Evolutionary conservation across 306 rosid species (phyloP).

Genomic region (Benincasa hispida): DNA sequence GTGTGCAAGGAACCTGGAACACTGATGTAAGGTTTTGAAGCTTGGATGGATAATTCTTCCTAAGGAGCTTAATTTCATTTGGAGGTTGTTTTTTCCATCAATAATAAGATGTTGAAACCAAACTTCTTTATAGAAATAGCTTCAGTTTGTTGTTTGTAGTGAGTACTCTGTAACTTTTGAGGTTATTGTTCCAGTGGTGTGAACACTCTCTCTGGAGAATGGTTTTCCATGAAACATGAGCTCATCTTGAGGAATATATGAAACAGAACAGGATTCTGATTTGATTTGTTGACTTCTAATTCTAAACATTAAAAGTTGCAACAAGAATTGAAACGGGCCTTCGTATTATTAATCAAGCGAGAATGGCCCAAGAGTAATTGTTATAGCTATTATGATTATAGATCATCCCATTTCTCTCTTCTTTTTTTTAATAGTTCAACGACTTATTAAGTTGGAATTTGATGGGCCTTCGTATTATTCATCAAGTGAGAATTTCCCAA

Average conservation of each 20-base stretch:
- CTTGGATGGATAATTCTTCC: background rate
- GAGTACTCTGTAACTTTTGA: background rate
- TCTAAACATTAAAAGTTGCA: no score
- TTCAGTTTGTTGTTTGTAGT: background rate
- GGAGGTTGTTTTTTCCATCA: background rate
- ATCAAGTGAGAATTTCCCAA: no score
- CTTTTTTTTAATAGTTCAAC: no score
- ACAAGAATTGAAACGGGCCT: background rate
- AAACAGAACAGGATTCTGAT: background rate
- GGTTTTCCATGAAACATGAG: background rate
- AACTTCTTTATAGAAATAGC: background rate
- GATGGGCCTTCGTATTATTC: no score
- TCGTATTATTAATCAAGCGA: background rate
- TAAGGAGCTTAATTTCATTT: background rate
- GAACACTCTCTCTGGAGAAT: background rate
- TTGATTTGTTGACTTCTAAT: background rate
- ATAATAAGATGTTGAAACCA: background rate
- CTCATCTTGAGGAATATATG: background rate
- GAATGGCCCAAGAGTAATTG: background rate
- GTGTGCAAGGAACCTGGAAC: conserved; percentile 94
- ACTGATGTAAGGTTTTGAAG: conserved; percentile 48
- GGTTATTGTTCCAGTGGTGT: background rate
- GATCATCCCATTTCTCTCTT: no score
- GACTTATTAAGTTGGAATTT: no score
- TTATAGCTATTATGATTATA: no score